phyloP scores from a whole-genome alignment of 805 yeast species.

The Wickerhamomyces mucosus region DNA sequence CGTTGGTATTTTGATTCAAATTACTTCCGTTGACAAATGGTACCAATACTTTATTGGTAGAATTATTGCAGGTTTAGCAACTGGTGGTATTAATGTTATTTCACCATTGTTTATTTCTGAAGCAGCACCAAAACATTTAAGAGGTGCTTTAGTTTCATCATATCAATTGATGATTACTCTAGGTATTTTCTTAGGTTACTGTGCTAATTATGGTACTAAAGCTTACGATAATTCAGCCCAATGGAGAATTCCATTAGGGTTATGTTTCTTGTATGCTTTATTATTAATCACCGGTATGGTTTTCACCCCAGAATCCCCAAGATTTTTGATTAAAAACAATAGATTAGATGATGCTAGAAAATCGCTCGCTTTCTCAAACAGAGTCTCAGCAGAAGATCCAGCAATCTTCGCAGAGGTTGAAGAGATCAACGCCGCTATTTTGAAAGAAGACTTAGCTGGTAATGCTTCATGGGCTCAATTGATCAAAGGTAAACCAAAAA shows the following conservation, averaged over 20 bases:
- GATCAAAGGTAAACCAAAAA: constrained; percentile 58
- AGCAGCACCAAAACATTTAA: constrained; percentile 56
- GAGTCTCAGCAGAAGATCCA: constrained; percentile 41
- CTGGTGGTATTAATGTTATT: constrained; percentile 69
- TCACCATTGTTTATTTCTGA: constrained; percentile 69
- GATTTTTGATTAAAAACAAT: constrained; percentile 48
- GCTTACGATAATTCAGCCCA: constrained; percentile 52
- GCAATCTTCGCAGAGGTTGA: constrained; percentile 49
- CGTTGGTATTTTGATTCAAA: constrained; percentile 60
- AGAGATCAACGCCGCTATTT: constrained; percentile 49
- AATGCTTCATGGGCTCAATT: constrained; percentile 58
- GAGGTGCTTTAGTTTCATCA: constrained; percentile 64
- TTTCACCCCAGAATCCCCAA: constrained; percentile 67
- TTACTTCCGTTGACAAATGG: constrained; percentile 45
- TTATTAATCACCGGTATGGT: constrained; percentile 27
- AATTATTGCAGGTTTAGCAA: constrained; percentile 62
- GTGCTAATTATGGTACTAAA: constrained; percentile 61
- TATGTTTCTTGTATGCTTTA: constrained; percentile 40
- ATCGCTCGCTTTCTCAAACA: constrained; percentile 52
- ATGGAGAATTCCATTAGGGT: constrained; percentile 68
- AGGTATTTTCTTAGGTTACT: constrained; percentile 72
- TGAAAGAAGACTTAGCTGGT: constrained; percentile 53
- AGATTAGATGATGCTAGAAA: constrained; percentile 52
- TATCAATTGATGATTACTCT: constrained; percentile 63
- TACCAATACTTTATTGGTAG: constrained; percentile 66